Evolutionary conservation across 805 yeast species (phyloP).

Genomic region (Yamadazyma endophytica): DNA sequence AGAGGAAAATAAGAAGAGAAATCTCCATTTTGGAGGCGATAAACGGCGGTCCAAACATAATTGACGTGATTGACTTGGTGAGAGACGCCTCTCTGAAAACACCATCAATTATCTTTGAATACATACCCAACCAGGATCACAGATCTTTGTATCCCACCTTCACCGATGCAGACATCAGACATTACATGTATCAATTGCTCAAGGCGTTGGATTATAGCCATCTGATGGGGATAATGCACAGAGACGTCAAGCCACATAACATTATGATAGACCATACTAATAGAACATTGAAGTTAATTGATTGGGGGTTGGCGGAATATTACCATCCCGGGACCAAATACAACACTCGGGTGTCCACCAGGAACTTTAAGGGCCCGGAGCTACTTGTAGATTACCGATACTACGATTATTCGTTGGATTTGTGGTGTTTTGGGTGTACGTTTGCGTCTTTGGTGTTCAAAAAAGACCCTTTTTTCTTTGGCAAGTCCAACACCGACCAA

Average conservation of each 20-base stretch:
- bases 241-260: constrained; percentile 94
- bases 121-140: constrained; percentile 78
- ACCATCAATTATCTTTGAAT: constrained; percentile 84
- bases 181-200: constrained; percentile 74
- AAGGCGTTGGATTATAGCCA: constrained; percentile 86
- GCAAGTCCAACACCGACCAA: constrained; percentile 86
- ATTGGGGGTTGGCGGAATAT: constrained; percentile 95
- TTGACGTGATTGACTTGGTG: constrained; percentile 74
- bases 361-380: constrained; percentile 93
- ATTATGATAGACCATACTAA: constrained; percentile 86
- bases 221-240: constrained; percentile 91
- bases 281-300: constrained; percentile 72
- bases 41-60: constrained; percentile 78
- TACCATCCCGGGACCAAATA: constrained; percentile 86
- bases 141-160: constrained; percentile 76
- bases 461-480: constrained; percentile 89
- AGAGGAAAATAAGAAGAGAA: constrained; percentile 87
- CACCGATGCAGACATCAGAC: constrained; percentile 69
- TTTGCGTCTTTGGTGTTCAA: constrained; percentile 85
- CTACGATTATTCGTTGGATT: constrained; percentile 85
- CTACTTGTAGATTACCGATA: constrained; percentile 76
- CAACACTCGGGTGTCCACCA: constrained; percentile 88
- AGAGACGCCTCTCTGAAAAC: constrained; percentile 75
- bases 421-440: constrained; percentile 95
- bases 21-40: constrained; percentile 82